Evolutionary conservation across 2,329 filamentous ascomycete species (phyloP).

Genomic region (Colletotrichum gigasporum): DNA sequence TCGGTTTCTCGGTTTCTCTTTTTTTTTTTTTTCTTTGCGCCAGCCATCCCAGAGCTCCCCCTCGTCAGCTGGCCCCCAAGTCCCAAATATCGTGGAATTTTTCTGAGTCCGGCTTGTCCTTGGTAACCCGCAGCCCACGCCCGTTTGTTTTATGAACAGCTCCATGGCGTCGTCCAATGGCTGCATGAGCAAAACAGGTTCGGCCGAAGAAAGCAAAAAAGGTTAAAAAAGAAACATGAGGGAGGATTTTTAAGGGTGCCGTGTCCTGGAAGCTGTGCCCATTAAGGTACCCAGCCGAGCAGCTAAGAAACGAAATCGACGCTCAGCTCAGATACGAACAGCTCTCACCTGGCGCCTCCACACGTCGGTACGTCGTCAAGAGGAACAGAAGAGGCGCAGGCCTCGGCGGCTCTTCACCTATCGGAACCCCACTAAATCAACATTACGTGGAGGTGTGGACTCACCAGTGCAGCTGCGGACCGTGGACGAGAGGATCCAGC

Average conservation of each 20-base stretch:
- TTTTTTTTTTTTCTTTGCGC: neutral
- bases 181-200: neutral
- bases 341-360: neutral
- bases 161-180: constrained; percentile 3
- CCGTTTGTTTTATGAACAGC: neutral
- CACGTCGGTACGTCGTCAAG: neutral
- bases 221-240: neutral
- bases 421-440: constrained; percentile 23
- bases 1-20: neutral
- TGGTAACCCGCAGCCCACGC: neutral
- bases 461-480: constrained; percentile 7
- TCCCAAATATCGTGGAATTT: neutral
- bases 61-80: constrained; percentile 5
- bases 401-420: constrained; percentile 21
- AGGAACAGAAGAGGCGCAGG: constrained; percentile 23
- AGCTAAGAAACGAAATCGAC: neutral
- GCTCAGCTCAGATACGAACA: neutral
- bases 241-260: neutral
- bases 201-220: neutral
- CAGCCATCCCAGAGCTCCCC: constrained; percentile 1
- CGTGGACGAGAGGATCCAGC: constrained; percentile 9
- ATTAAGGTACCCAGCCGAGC: no score
- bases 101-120: neutral
- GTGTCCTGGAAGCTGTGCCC: neutral
- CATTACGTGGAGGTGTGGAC: constrained; percentile 28